phyloP scores from a whole-genome alignment of 2,329 filamentous ascomycete species.

The Thielaviopsis punctulata region DNA sequence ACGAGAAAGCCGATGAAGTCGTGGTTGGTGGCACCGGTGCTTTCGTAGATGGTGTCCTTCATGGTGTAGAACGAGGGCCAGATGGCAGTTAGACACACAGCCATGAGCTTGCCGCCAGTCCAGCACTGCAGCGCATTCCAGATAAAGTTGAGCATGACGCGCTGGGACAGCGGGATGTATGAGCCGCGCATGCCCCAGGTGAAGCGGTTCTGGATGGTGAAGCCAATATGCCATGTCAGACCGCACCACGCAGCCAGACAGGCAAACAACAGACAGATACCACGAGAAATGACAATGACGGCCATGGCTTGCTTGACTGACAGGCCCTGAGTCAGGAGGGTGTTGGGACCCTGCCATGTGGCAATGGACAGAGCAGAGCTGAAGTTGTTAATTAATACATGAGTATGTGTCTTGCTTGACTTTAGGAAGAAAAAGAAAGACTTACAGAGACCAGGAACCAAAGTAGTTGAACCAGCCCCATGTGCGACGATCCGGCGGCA shows the following conservation, averaged over 20 bases:
- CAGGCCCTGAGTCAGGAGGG: slow-evolving; percentile 28
- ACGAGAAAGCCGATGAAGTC: slow-evolving; percentile 32
- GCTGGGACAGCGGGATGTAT: slow-evolving; percentile 30
- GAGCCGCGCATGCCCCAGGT: slow-evolving; percentile 31
- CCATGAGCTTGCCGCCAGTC: slow-evolving; percentile 14
- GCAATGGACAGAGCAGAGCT: slow-evolving; percentile 21
- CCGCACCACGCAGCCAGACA: slow-evolving; percentile 29
- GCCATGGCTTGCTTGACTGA: slow-evolving; percentile 29
- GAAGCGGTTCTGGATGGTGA: slow-evolving; percentile 31
- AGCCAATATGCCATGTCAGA: slow-evolving; percentile 32
- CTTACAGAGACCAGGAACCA: slow-evolving; percentile 24
- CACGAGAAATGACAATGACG: slow-evolving; percentile 27
- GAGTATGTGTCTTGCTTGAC: too few species aligned
- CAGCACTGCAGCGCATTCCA: slow-evolving; percentile 29
- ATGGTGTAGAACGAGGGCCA: slow-evolving; percentile 28
- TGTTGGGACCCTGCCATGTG: slow-evolving; percentile 31
- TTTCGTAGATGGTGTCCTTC: slow-evolving; percentile 26
- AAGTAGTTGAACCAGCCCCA: slow-evolving; percentile 27
- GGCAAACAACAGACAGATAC: slow-evolving; percentile 26
- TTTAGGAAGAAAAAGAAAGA: slow-evolving; percentile 9
- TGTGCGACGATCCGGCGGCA: slow-evolving; percentile 27
- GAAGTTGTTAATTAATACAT: not conserved
- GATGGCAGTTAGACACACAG: slow-evolving; percentile 26
- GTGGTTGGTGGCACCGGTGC: slow-evolving; percentile 22
- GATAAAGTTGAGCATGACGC: slow-evolving; percentile 31